These are phyloP conservation scores for Penicillium soppii DNA, from an alignment of 495 filamentous ascomycete genomes.

Conservation along the genomic window DNA sequence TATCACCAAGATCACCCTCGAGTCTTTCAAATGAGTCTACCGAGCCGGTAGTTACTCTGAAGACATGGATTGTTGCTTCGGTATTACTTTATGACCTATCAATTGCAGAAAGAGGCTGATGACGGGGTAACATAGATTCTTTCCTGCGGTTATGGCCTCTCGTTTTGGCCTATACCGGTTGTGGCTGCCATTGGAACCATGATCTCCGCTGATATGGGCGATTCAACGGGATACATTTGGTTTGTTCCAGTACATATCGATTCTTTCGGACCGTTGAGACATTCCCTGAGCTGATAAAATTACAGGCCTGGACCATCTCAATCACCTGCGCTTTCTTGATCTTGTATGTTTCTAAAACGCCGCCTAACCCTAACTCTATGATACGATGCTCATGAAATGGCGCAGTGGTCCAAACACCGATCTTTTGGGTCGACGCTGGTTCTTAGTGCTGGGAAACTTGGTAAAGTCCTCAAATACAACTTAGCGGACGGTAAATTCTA, in stretches of 20 bases:
- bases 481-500: background rate
- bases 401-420: slow-evolving; percentile 26
- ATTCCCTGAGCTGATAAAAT: background rate
- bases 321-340: slow-evolving; percentile 27
- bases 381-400: background rate
- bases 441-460: slow-evolving; percentile 25
- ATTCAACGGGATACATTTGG: slow-evolving; percentile 22
- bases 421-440: slow-evolving; percentile 27
- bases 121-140: slow-evolving; percentile 16
- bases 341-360: slow-evolving; percentile 14
- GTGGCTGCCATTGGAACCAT: slow-evolving; percentile 17
- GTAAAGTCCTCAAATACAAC: background rate
- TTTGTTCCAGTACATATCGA: slow-evolving; percentile 18
- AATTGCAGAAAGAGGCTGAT: background rate
- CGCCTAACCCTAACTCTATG: background rate
- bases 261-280: background rate
- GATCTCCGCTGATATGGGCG: slow-evolving; percentile 23
- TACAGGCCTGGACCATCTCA: slow-evolving; percentile 26
- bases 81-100: slow-evolving; percentile 8
- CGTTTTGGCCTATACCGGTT: slow-evolving; percentile 24
- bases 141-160: slow-evolving; percentile 28
- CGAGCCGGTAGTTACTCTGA: slow-evolving; percentile 21
- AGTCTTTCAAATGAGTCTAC: background rate
- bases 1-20: slow-evolving; percentile 6
- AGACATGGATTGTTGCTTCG: slow-evolving; percentile 25